These are phyloP conservation scores for Apophysomyces sp. DNA, from an alignment of 371 early-diverging fungal genomes.

Conservation along the genomic window DNA sequence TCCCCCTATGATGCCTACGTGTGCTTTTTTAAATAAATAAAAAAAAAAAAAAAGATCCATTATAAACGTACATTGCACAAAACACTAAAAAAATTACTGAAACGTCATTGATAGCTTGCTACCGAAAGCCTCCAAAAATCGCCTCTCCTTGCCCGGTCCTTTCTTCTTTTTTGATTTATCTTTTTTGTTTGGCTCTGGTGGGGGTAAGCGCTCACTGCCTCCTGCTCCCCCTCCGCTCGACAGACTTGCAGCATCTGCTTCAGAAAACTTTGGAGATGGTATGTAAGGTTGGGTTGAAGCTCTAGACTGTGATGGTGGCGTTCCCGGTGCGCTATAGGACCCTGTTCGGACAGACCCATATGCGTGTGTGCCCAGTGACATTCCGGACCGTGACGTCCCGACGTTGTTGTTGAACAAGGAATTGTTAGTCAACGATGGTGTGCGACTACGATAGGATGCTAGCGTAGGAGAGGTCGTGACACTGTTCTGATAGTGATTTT, in stretches of 20 bases:
- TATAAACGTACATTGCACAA: constrained; percentile 4
- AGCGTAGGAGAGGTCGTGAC: constrained; percentile 14
- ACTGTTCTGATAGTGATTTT: constrained; percentile 10
- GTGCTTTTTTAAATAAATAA: not conserved
- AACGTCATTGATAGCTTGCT: constrained; percentile 25
- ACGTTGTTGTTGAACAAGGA: not conserved
- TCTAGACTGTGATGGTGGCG: constrained; percentile 12
- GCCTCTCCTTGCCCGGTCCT: constrained; percentile 3
- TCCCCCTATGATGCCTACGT: not conserved
- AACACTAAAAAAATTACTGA: constrained; percentile 9
- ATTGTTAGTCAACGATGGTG: constrained; percentile 14
- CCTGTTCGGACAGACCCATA: constrained; percentile 4
- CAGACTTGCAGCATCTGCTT: not conserved
- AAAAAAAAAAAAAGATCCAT: not conserved
- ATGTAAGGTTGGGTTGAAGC: constrained; percentile 10
- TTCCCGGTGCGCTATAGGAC: constrained; percentile 13
- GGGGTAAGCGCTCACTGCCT: not conserved
- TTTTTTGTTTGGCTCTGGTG: constrained; percentile 1
- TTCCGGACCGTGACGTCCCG: not conserved
- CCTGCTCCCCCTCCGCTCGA: not conserved
- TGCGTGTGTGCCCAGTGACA: not conserved
- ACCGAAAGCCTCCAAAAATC: constrained; percentile 18
- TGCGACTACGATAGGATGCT: constrained; percentile 17
- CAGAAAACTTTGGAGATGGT: not conserved
- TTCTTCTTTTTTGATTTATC: constrained; percentile 24